Percentiles rank a stretch among this genome's conserved stretches.
These are phyloP conservation scores for Furculomyces boomerangus DNA, from an alignment of 371 early-diverging fungal genomes.

Conservation along the genomic window DNA sequence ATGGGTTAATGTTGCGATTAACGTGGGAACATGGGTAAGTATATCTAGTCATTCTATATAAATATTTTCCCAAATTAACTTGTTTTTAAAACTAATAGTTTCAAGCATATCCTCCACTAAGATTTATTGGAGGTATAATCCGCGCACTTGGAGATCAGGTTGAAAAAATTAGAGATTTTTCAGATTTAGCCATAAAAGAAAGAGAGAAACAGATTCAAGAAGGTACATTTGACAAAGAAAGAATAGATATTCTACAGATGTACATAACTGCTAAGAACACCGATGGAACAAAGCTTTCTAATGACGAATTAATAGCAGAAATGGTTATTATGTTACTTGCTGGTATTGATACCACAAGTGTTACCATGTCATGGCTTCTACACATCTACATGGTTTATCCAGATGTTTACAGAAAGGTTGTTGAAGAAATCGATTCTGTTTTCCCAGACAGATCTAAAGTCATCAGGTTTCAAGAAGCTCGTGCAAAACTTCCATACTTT, in stretches of 20 bases:
- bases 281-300: conserved; percentile 5
- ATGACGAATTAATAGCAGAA: conserved; percentile 10
- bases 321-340: conserved; percentile 11
- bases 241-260: conserved; percentile 17
- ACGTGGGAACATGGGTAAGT: neutral
- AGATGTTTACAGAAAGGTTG: neutral
- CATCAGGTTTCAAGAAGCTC: conserved; percentile 3
- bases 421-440: conserved; percentile 2
- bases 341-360: conserved; percentile 13
- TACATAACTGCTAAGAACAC: conserved; percentile 12
- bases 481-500: conserved; percentile 14
- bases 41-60: neutral
- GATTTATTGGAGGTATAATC: neutral
- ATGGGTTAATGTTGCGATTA: neutral
- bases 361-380: conserved; percentile 6
- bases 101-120: neutral
- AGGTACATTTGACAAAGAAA: neutral
- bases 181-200: neutral
- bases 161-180: neutral
- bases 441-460: conserved; percentile 2
- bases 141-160: neutral
- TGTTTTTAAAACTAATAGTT: neutral
- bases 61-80: neutral
- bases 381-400: conserved; percentile 9
- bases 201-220: neutral